Conservation (phyloP, 1,284 basidiomycete species). For the Microbotryum silenes-acaulis region DNA sequence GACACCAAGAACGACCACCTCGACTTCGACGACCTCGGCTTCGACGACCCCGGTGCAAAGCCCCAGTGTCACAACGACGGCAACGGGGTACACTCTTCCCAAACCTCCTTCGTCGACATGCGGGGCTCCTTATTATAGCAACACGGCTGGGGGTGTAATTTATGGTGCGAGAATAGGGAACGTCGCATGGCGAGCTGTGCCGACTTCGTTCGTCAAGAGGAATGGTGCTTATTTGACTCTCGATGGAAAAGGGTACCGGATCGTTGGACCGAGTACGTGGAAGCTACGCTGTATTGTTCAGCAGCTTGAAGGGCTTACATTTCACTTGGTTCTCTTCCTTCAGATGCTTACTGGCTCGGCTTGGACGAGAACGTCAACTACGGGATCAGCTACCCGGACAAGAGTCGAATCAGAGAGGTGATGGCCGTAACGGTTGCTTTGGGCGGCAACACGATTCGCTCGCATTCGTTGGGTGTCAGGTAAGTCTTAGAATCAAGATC, state of each 20-base stretch:
- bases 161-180: conserved; percentile 20
- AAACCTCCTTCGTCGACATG: conserved; percentile 16
- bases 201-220: conserved; percentile 24
- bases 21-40: too few relatives aligned
- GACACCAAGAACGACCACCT: not conserved
- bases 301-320: not conserved
- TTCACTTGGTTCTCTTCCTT: not conserved
- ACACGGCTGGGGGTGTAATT: conserved; percentile 15
- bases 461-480: conserved; percentile 40
- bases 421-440: conserved; percentile 40
- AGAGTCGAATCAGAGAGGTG: conserved; percentile 36
- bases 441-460: conserved; percentile 40
- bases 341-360: conserved; percentile 36
- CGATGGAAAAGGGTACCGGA: conserved; percentile 24
- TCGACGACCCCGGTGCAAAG: conserved; percentile 1
- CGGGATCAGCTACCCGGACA: conserved; percentile 38
- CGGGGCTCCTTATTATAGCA: conserved; percentile 10
- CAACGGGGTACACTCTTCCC: conserved; percentile 5
- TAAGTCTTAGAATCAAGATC: not conserved
- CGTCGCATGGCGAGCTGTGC: conserved; percentile 9
- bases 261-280: conserved; percentile 28
- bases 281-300: too few relatives aligned
- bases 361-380: conserved; percentile 37
- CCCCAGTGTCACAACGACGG: not conserved
- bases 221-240: conserved; percentile 16